phyloP scores from a whole-genome alignment of 2,329 filamentous ascomycete genomes.

The Arthroderma sp. region DNA sequence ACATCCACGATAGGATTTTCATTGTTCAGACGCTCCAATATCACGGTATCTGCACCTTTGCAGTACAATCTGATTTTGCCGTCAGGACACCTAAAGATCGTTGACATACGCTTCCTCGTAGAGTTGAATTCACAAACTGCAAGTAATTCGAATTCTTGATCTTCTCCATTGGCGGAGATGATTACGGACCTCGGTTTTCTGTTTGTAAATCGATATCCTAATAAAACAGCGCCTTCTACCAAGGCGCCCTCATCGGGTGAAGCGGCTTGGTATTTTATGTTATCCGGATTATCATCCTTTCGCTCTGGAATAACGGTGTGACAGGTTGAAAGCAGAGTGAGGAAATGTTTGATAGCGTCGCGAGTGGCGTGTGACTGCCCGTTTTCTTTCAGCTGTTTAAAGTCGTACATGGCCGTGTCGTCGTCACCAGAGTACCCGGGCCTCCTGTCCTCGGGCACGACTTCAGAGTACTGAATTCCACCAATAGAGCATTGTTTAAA shows the following conservation, averaged over 20 bases:
- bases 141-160: constrained; percentile 75
- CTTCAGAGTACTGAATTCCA: constrained; percentile 85
- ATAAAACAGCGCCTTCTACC: constrained; percentile 71
- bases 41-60: constrained; percentile 96
- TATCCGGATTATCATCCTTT: constrained; percentile 59
- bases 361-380: constrained; percentile 46
- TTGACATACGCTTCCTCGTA: constrained; percentile 92
- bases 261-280: constrained; percentile 95
- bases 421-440: constrained; percentile 59
- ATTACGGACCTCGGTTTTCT: constrained; percentile 81
- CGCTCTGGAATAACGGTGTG: constrained; percentile 95
- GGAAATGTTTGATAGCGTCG: constrained; percentile 66
- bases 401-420: constrained; percentile 72
- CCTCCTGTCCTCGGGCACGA: constrained; percentile 79
- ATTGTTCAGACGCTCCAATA: constrained; percentile 73
- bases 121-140: constrained; percentile 99
- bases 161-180: constrained; percentile 59
- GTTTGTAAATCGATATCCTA: constrained; percentile 84
- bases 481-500: constrained; percentile 91
- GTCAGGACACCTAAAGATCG: constrained; percentile 91
- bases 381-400: constrained; percentile 61
- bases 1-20: constrained; percentile 76
- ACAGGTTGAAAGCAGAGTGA: constrained; percentile 74
- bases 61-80: constrained; percentile 88
- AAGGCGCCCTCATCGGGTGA: constrained; percentile 96